A percentile compares a stretch with the other conserved stretches of the same genome.
These are phyloP conservation scores for Podospora pseudocomata DNA, from an alignment of 495 filamentous ascomycete genomes.

Conservation along the genomic window DNA sequence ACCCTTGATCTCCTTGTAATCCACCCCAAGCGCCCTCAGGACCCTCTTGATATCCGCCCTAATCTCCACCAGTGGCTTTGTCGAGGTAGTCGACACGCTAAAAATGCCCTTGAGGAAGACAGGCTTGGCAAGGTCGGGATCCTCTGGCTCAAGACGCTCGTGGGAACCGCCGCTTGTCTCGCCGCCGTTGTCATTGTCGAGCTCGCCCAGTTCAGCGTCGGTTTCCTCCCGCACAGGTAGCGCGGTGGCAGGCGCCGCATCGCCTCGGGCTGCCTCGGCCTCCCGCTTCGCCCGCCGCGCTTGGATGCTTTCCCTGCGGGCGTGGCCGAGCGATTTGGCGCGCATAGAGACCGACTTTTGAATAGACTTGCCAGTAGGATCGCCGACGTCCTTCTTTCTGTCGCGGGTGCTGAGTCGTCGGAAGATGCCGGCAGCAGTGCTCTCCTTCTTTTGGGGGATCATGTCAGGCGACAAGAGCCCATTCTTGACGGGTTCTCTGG, in stretches of 20 bases:
- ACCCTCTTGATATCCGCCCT: constrained; percentile 90
- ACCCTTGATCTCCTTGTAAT: constrained; percentile 86
- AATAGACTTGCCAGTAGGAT: constrained; percentile 35
- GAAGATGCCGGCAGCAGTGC: constrained; percentile 79
- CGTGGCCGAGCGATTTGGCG: constrained; percentile 88
- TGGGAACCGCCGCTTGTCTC: constrained; percentile 49
- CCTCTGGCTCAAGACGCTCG: constrained; percentile 47
- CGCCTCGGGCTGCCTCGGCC: constrained; percentile 40
- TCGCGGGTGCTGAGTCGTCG: constrained; percentile 86
- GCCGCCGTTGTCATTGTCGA: constrained; percentile 22
- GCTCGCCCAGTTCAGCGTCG: constrained; percentile 54
- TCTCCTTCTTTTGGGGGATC: constrained; percentile 72
- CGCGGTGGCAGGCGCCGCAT: constrained; percentile 48
- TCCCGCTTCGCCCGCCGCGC: constrained; percentile 61
- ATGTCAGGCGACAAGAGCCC: constrained; percentile 61
- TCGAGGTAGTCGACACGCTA: constrained; percentile 94
- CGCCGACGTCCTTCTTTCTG: constrained; percentile 53
- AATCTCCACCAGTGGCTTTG: constrained; percentile 79
- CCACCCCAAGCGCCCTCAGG: constrained; percentile 79
- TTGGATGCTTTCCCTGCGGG: constrained; percentile 84
- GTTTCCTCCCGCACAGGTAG: constrained; percentile 75
- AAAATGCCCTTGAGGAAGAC: constrained; percentile 97
- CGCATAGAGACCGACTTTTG: constrained; percentile 60
- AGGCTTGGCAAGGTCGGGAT: constrained; percentile 71
- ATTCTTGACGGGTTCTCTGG: constrained; percentile 70